Evolutionary conservation across 108 stramenopile species (phyloP).

Genomic region (Nannochloropsis salina): DNA sequence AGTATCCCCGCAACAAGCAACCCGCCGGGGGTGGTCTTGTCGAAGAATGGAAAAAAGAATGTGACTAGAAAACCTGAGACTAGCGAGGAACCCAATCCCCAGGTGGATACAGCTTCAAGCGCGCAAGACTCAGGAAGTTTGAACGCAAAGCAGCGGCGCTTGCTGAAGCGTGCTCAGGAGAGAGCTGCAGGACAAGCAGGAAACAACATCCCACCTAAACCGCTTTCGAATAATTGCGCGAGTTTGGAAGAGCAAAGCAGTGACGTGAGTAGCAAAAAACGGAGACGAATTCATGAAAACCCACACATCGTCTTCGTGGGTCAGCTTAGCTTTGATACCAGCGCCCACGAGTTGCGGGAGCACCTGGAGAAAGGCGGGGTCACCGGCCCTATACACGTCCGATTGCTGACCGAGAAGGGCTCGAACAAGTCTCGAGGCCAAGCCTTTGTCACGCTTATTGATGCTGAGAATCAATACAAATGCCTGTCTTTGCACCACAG

Average conservation of each 20-base stretch:
- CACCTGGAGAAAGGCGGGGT: conserved; percentile 55
- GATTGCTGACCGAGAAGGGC: conserved; percentile 58
- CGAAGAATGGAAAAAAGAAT: neutral
- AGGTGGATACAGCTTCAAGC: neutral
- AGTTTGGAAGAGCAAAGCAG: neutral
- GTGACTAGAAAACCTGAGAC: neutral
- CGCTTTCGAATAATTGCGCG: neutral
- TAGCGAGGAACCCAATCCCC: neutral
- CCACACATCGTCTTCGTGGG: conserved; percentile 87
- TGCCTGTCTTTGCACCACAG: conserved; percentile 79
- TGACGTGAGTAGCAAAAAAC: neutral
- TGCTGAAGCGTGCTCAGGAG: conserved; percentile 36
- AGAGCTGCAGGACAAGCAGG: neutral
- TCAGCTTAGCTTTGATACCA: conserved; percentile 75
- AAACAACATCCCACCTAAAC: neutral
- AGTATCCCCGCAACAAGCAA: neutral
- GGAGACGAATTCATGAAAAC: conserved; percentile 29
- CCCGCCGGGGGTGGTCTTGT: neutral
- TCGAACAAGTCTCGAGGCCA: conserved; percentile 57
- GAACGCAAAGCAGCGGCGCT: conserved; percentile 43
- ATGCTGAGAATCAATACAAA: conserved; percentile 72
- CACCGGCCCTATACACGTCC: conserved; percentile 61
- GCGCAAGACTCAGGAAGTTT: neutral
- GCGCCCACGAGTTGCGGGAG: conserved; percentile 59
- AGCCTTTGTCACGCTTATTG: conserved; percentile 66